phyloP scores from a whole-genome alignment of 345 rosid species.

The Xanthoceras sorbifolium region DNA sequence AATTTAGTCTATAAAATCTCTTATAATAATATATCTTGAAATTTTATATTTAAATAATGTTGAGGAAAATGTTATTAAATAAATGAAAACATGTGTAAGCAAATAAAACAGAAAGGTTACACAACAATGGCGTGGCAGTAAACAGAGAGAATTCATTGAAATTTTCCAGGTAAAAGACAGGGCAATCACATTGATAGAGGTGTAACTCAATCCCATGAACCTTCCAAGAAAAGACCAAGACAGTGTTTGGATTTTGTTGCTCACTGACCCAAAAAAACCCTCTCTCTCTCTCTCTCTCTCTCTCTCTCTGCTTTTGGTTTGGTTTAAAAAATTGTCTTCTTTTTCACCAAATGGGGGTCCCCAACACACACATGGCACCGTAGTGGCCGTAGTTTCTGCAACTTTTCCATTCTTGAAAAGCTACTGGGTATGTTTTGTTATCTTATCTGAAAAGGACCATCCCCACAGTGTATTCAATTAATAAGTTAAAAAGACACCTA shows the following conservation, averaged over 20 bases:
- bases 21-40: too few species aligned
- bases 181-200: too few species aligned
- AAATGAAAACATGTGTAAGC: too few species aligned
- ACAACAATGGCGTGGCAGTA: too few species aligned
- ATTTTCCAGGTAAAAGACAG: too few species aligned
- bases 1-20: too few species aligned
- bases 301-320: not conserved
- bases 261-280: not conserved
- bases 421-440: not conserved
- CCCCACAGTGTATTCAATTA: not conserved
- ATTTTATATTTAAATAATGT: too few species aligned
- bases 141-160: too few species aligned
- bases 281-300: not conserved
- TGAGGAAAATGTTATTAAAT: too few species aligned
- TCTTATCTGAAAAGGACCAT: not conserved
- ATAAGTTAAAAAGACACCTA: not conserved
- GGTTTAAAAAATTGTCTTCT: conserved; percentile 7
- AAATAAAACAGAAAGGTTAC: too few species aligned
- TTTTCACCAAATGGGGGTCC: too few species aligned
- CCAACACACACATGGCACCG: not conserved
- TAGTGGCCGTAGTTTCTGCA: not conserved
- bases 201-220: not conserved
- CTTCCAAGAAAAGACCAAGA: conserved; percentile 17
- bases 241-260: not conserved
- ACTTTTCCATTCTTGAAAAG: not conserved